A percentile compares a stretch with the other conserved stretches of the same genome.
These are phyloP conservation scores for Penicillium olsonii DNA, from an alignment of 2,329 filamentous ascomycete genomes.

Conservation along the genomic window DNA sequence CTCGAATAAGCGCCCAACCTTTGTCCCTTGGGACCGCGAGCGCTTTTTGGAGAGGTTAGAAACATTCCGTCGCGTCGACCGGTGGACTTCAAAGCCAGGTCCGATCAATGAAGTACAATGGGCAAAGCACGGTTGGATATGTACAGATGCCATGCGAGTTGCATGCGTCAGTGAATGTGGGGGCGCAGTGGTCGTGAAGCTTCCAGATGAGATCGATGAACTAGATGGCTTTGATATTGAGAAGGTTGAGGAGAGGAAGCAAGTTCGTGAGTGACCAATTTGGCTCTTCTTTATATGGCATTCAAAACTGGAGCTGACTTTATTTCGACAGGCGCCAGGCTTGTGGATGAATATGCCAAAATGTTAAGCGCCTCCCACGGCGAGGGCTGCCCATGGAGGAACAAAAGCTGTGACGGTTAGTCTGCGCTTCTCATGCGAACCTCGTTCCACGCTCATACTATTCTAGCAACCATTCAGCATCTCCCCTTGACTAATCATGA, in stretches of 20 bases:
- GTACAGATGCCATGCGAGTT: conserved; percentile 79
- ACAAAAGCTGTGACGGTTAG: conserved; percentile 80
- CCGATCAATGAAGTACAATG: conserved; percentile 86
- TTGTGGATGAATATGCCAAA: conserved; percentile 74
- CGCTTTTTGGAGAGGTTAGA: conserved; percentile 78
- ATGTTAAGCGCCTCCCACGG: conserved; percentile 75
- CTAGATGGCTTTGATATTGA: conserved; percentile 48
- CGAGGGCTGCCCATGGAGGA: conserved; percentile 82
- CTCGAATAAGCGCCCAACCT: conserved; percentile 60
- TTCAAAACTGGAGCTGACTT: neutral
- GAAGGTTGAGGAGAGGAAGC: conserved; percentile 44
- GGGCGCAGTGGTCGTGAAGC: conserved; percentile 78
- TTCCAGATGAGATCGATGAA: conserved; percentile 66
- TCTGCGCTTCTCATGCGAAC: neutral
- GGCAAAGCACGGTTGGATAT: conserved; percentile 92
- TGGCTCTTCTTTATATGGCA: no score
- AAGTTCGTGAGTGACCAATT: conserved; percentile 42
- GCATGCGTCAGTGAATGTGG: conserved; percentile 79
- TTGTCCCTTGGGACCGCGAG: conserved; percentile 81
- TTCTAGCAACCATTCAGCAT: conserved; percentile 63
- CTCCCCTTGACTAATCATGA: conserved; percentile 65
- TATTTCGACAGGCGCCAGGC: conserved; percentile 54
- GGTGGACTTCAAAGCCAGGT: conserved; percentile 92
- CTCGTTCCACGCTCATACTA: conserved; percentile 20
- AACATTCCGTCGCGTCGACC: conserved; percentile 86